A percentile compares a stretch with the other conserved stretches of the same genome.
Evolutionary conservation across 192 early-diverging fungal species (phyloP).

Genomic region (Fimicolochytrium jonesii): DNA sequence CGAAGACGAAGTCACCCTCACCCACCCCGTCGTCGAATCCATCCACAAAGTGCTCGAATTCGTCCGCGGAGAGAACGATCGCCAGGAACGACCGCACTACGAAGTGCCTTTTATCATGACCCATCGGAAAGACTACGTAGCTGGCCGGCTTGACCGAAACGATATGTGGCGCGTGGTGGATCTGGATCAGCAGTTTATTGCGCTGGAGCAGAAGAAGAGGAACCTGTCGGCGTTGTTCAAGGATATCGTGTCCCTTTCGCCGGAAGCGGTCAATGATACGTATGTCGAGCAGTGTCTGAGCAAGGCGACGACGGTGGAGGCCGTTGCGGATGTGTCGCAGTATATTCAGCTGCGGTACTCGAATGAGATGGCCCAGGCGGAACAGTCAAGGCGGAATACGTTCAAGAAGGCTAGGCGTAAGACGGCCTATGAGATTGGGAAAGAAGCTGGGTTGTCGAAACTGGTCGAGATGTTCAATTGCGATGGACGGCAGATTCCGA

Average conservation of each 20-base stretch:
- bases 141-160: conserved; percentile 59
- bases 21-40: conserved; percentile 16
- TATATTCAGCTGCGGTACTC: conserved; percentile 46
- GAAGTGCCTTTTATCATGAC: conserved; percentile 90
- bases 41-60: conserved; percentile 61
- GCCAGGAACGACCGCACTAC: conserved; percentile 18
- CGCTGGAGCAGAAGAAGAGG: conserved; percentile 57
- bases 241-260: conserved; percentile 46
- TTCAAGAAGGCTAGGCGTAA: conserved; percentile 39
- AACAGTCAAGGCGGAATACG: conserved; percentile 30
- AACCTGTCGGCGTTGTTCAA: conserved; percentile 19
- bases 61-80: conserved; percentile 57
- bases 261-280: conserved; percentile 46
- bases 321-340: conserved; percentile 42
- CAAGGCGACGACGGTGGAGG: conserved; percentile 31
- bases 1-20: neutral
- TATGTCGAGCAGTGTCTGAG: conserved; percentile 37
- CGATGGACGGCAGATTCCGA: conserved; percentile 24
- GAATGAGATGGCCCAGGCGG: conserved; percentile 38
- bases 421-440: conserved; percentile 45
- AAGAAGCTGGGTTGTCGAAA: conserved; percentile 28
- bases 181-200: conserved; percentile 70
- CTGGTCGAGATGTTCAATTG: conserved; percentile 47
- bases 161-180: conserved; percentile 92
- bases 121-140: conserved; percentile 84